Base-by-base conservation (phyloP, 306 rosid genomes). In the Quercus alba region DNA sequence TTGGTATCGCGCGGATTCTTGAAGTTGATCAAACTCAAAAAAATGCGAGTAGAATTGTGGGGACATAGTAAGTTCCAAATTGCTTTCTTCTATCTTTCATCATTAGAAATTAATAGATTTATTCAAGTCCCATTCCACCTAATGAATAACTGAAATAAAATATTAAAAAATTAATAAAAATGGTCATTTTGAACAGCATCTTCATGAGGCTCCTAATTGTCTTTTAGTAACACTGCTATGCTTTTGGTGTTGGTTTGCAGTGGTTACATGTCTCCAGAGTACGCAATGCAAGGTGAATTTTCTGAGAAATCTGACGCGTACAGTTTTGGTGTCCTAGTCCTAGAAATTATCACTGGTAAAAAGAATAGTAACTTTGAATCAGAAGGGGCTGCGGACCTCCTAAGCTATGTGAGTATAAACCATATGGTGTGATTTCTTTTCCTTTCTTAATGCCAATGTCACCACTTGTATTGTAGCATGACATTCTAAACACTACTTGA, bases 261-360 rank as follows among this genome's bases (percentile, higher is more conserved):
- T 66, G 86, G 82, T 49, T 83, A 83, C 0, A 83, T 83, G 77
- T 0, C 85, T 26, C 82, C 59, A 12, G 79, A 78, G 13, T 83
- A 83, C 46, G 86, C 80, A 74, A 75, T 83, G 71, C 54, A 68
- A 0, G 86, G 86, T 6, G 80, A 56, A 1, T 78, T 83, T 19
- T 83, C 82, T 0, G 72, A 73, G 15, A 83, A 78, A 62, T 74
- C 82, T 3, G 82, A 83, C 12, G 38, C 73, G 11, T 83, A 75
- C 5, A 83, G 86, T 35, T 56, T 78, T 46, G 82, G 86, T 5
- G 73, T 77, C 11, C 25, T 78, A 5, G 51, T 83, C 72, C 35
- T 83, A 8, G 82, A 83, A 56, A 83, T 83, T 67, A 63, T 83
- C 14, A 66, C 62, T n/a, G 77, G 86, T 19, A 57, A 73, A 64